Percentiles rank a stretch among this genome's conserved stretches.
Conservation (phyloP, 106 monocot genomes). For the Dendrobium catenatum region DNA sequence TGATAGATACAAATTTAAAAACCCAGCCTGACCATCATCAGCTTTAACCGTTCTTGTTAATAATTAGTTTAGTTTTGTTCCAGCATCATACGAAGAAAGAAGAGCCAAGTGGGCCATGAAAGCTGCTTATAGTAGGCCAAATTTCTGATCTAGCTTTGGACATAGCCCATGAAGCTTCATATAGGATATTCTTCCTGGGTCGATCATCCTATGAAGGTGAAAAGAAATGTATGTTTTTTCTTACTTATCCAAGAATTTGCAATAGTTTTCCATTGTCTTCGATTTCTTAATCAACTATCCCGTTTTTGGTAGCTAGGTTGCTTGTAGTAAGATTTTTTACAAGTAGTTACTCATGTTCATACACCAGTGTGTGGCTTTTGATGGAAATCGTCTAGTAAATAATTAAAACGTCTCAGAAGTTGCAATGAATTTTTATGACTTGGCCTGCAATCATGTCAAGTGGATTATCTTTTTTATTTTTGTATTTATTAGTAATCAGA, state of each 20-base stretch:
- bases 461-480: no score
- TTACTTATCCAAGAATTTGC: not conserved
- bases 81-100: slow-evolving; percentile 79
- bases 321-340: no score
- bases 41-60: not conserved
- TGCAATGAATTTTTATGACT: no score
- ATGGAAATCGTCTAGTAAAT: no score
- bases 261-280: not conserved
- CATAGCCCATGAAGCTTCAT: not conserved
- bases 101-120: slow-evolving; percentile 36
- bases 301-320: no score
- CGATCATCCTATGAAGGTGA: slow-evolving; percentile 1
- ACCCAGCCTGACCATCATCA: not conserved
- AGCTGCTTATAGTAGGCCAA: not conserved
- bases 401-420: no score
- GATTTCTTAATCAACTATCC: not conserved
- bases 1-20: not conserved
- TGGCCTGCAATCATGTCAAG: no score
- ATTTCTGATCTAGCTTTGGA: not conserved
- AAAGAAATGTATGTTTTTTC: slow-evolving; percentile 1
- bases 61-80: slow-evolving; percentile 5
- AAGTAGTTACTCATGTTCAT: no score
- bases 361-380: no score
- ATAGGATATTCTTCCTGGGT: not conserved
- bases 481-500: no score